Evolutionary conservation across 164 flowering plant genomes (phyloP).

Genomic region (Platanus orientalis): DNA sequence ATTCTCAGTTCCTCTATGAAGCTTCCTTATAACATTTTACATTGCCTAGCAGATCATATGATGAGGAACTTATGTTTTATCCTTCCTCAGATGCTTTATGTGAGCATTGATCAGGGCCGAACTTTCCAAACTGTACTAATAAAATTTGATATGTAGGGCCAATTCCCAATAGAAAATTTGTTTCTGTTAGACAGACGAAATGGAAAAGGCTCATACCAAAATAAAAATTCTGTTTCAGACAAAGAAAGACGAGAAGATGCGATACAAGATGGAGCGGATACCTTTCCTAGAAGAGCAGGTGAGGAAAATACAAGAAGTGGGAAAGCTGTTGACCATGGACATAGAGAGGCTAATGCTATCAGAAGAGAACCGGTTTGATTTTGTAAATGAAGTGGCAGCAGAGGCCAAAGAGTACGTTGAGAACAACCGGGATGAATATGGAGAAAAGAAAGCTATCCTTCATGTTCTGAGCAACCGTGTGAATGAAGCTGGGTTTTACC

Average conservation of each 20-base stretch:
- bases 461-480: conserved; percentile 88
- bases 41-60: no score
- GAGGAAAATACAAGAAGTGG: conserved; percentile 60
- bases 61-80: no score
- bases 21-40: no score
- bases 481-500: conserved; percentile 70
- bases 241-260: conserved; percentile 56
- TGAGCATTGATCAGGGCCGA: no score
- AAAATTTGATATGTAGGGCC: no score
- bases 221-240: conserved; percentile 32
- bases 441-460: conserved; percentile 74
- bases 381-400: conserved; percentile 86
- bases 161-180: no score
- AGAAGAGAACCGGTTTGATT: conserved; percentile 79
- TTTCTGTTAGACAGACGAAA: no score
- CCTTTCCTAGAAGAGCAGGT: conserved; percentile 94
- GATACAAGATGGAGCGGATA: conserved; percentile 47
- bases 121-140: no score
- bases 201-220: no score
- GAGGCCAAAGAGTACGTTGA: conserved; percentile 80
- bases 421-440: conserved; percentile 76
- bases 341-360: conserved; percentile 61
- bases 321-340: conserved; percentile 59
- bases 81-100: no score
- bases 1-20: no score